These are phyloP conservation scores for Xylariaceae sp. DNA, from an alignment of 2,329 filamentous ascomycete species.

Conservation along the genomic window DNA sequence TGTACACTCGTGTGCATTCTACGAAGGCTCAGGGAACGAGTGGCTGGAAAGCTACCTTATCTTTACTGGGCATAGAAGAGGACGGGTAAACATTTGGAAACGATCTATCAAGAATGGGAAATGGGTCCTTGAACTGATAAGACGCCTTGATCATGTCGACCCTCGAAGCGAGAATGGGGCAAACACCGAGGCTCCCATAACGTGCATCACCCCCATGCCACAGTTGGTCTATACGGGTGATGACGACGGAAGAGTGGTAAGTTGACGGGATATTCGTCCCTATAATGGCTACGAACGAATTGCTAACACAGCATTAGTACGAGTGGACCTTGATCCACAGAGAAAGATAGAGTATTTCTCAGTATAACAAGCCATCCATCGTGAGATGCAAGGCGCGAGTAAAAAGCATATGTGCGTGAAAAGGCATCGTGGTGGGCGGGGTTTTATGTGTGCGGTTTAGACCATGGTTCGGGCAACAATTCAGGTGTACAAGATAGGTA, in stretches of 20 bases:
- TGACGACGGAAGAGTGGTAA: slow-evolving; percentile 84
- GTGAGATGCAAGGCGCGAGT: slow-evolving; percentile 14
- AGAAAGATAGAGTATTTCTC: slow-evolving; percentile 48
- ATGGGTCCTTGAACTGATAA: slow-evolving; percentile 75
- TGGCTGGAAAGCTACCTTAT: slow-evolving; percentile 84
- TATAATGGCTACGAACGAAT: not conserved
- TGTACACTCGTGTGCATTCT: slow-evolving; percentile 81
- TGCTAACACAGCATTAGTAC: slow-evolving; percentile 41
- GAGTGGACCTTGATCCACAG: slow-evolving; percentile 60
- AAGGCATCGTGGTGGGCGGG: not conserved
- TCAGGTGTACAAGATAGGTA: slow-evolving; percentile 13
- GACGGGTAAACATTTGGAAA: slow-evolving; percentile 76
- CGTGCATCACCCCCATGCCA: slow-evolving; percentile 78
- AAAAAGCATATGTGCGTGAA: slow-evolving; percentile 23
- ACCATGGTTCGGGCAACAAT: not conserved
- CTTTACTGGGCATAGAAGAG: slow-evolving; percentile 82
- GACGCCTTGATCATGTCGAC: slow-evolving; percentile 77
- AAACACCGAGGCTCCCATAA: slow-evolving; percentile 67
- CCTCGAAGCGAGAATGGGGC: slow-evolving; percentile 55
- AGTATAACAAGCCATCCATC: slow-evolving; percentile 9
- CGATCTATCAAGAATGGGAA: slow-evolving; percentile 54
- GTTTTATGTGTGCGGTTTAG: not conserved
- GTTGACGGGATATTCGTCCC: slow-evolving; percentile 34
- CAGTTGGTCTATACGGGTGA: slow-evolving; percentile 88
- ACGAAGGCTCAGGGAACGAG: slow-evolving; percentile 85